Conservation (phyloP, 805 yeast genomes). For the Kurtzmaniella fragi region DNA sequence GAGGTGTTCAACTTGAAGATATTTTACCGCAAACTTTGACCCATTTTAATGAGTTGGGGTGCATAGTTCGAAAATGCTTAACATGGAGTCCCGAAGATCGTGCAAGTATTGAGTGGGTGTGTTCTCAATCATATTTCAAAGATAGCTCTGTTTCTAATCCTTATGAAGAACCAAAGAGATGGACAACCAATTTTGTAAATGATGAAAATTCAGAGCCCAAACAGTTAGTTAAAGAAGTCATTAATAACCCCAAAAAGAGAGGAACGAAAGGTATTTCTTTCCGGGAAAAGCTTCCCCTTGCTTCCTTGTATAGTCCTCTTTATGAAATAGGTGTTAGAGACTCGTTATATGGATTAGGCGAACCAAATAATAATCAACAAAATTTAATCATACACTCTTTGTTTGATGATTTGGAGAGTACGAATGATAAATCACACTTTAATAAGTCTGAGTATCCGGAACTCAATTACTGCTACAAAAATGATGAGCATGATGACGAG, state of each 20-base stretch:
- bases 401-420: too few species aligned
- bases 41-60: constrained; percentile 31
- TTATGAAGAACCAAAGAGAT: constrained; percentile 11
- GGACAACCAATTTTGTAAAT: too few species aligned
- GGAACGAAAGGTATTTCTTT: not conserved
- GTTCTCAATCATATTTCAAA: constrained; percentile 51
- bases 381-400: not conserved
- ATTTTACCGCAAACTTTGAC: constrained; percentile 42
- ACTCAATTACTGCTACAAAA: too few species aligned
- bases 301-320: not conserved
- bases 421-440: too few species aligned
- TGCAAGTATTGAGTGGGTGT: constrained; percentile 44
- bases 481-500: too few species aligned
- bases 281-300: not conserved
- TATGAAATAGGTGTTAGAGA: not conserved
- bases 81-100: constrained; percentile 78
- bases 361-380: not conserved
- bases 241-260: not conserved
- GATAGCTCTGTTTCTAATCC: constrained; percentile 27
- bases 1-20: constrained; percentile 44
- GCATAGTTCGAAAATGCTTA: constrained; percentile 46
- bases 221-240: constrained; percentile 1
- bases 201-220: not conserved
- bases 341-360: not conserved
- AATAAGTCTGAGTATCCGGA: too few species aligned